Evolutionary conservation across 2,329 filamentous ascomycete species (phyloP), one percentile per base, ranked within the genome.

Genomic region (Aspergillus sp.): DNA sequence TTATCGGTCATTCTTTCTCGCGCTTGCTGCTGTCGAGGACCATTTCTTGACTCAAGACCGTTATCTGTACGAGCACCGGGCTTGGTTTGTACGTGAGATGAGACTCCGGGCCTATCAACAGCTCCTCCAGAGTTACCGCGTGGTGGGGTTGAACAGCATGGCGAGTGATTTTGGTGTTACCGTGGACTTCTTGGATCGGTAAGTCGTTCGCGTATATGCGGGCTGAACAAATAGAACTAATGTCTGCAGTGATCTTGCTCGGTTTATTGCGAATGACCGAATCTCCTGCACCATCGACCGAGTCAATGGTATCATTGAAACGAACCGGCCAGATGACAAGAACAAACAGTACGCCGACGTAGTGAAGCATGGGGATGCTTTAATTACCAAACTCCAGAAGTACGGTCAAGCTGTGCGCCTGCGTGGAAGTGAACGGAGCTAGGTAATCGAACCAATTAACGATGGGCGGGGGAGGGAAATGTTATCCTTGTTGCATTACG

Each of bases 301-400:
- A 54, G 95, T 99, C 63, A 91, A 93, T 58, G 95, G 93, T 65
- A 90, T 98, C 66, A 98, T 99, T 69, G 95, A 98, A 83, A 99
- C 95, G 44, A 97, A 97, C 80, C 85, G 95, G 54, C 93, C 93
- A 8, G 95, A 98, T 74, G 93, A 96, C 80, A 99, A 99, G 87
- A 98, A 98, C 83, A 97, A 96, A 84, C 95, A 99, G 80, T 99
- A 99, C 78, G 90, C 93, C 68, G 95, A 99, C 68, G 92, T 98
- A 38, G 92, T 99, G 60, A 95, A 95, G 80, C 95, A 98, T 74
- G 95, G 95, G 32, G 95, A 99, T 76, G 90, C 96, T 77, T 83
- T 99, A 62, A 98, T 99, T 74, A 99, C 95, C 57, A 99, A 99
- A 83, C 82, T 99, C 66, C 95, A 99, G 80, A 99, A 99, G 83